Percentiles rank a stretch among this genome's conserved stretches.
phyloP scores from a whole-genome alignment of 106 monocot species.

The Cymbidium sinense region DNA sequence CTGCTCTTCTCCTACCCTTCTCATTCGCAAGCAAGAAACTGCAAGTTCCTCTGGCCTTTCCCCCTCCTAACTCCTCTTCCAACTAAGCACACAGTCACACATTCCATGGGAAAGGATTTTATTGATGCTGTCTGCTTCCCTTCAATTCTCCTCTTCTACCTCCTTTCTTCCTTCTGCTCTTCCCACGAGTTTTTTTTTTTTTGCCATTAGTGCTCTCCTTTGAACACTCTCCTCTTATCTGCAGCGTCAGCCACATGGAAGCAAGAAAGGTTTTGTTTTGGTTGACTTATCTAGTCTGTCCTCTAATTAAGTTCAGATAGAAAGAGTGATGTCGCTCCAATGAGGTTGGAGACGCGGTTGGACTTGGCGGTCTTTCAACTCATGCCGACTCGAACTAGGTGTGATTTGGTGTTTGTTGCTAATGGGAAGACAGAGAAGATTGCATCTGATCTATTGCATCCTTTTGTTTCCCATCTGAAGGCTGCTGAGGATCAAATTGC shows the following conservation, averaged over 20 bases:
- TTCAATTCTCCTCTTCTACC: no score
- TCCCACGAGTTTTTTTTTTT: background rate
- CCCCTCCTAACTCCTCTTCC: no score
- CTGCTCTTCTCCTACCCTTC: no score
- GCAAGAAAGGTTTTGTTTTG: background rate
- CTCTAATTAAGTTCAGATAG: background rate
- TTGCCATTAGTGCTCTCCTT: background rate
- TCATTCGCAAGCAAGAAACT: no score
- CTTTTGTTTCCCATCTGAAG: constrained; percentile 61
- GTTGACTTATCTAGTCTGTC: background rate
- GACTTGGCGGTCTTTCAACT: constrained; percentile 64
- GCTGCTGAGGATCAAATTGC: constrained; percentile 52
- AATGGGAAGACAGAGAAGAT: constrained; percentile 64
- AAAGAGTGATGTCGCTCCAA: background rate
- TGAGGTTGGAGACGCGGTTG: constrained; percentile 52
- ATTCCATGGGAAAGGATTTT: no score
- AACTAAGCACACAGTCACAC: no score
- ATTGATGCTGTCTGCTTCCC: no score
- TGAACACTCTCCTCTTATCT: background rate
- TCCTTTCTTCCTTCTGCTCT: no score
- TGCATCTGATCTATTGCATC: constrained; percentile 56
- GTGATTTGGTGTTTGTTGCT: constrained; percentile 51
- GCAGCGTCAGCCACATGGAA: background rate
- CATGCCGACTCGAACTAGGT: constrained; percentile 72
- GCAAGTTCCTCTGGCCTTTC: no score